A percentile compares a stretch with the other conserved stretches of the same genome.
Conservation (phyloP, 176 grass and related monocot species). For the Aegilops speltoides region DNA sequence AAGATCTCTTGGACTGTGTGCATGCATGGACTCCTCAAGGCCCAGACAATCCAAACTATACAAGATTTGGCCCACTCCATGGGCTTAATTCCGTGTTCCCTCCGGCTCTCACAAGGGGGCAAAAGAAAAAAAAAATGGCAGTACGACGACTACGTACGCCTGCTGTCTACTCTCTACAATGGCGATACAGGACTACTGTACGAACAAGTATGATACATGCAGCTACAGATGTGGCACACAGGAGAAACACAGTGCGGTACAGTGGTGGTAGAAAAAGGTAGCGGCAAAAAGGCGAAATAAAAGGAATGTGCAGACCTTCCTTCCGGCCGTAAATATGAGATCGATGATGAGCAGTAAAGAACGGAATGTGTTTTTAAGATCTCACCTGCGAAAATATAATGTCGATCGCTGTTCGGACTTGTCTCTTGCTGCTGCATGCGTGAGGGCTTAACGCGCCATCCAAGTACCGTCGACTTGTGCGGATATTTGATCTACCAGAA, state of each 20-base stretch:
- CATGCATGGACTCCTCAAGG: conserved; percentile 17
- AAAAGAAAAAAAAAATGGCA: background rate
- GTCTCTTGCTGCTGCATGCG: conserved; percentile 18
- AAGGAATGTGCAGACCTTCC: conserved; percentile 21
- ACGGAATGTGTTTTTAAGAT: conserved; percentile 47
- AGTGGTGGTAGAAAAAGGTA: conserved; percentile 16
- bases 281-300: conserved; percentile 16
- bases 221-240: background rate
- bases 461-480: background rate
- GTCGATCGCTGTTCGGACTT: conserved; percentile 24
- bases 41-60: conserved; percentile 57
- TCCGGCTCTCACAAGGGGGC: background rate
- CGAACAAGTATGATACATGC: background rate
- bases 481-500: conserved; percentile 23
- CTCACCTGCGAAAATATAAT: conserved; percentile 57
- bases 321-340: conserved; percentile 30
- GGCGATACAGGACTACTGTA: background rate
- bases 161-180: background rate
- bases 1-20: conserved; percentile 48
- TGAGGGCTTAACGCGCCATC: conserved; percentile 10
- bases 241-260: background rate
- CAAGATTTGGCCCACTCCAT: conserved; percentile 43
- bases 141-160: background rate
- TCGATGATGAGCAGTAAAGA: conserved; percentile 20
- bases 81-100: conserved; percentile 42